These are phyloP conservation scores for Datura wrightii DNA, from an alignment of 257 asterid genomes.

Conservation along the genomic window DNA sequence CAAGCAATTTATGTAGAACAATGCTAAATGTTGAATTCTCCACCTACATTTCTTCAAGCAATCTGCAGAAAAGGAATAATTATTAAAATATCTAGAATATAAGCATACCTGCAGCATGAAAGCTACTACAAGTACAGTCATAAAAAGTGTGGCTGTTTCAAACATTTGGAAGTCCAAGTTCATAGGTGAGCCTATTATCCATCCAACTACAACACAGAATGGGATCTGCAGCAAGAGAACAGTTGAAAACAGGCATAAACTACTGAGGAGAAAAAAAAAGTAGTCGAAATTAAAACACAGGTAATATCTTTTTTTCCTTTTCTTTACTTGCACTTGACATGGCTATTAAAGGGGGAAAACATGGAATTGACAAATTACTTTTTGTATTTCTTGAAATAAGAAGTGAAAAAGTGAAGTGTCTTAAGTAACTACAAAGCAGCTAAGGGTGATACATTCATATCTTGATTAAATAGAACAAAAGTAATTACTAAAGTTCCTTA, in stretches of 20 bases:
- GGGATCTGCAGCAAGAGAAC: conserved; percentile 59
- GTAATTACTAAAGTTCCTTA: neutral
- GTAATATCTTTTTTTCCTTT: neutral
- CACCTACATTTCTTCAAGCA: neutral
- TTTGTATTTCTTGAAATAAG: neutral
- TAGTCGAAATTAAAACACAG: neutral
- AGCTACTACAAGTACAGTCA: conserved; percentile 80
- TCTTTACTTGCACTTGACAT: neutral
- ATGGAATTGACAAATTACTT: neutral
- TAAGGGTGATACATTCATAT: neutral
- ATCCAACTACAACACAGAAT: conserved; percentile 72
- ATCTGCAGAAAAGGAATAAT: neutral
- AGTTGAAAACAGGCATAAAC: neutral
- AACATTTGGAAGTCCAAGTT: conserved; percentile 75
- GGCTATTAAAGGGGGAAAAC: neutral
- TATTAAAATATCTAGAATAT: neutral
- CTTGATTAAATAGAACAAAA: conserved; percentile 12
- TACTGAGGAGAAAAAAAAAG: neutral
- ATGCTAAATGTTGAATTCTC: neutral
- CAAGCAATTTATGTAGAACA: neutral
- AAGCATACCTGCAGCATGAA: conserved; percentile 71
- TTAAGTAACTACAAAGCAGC: neutral
- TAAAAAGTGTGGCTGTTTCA: conserved; percentile 76
- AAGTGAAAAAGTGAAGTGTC: neutral
- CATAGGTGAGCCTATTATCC: conserved; percentile 77